phyloP scores from a whole-genome alignment of 2,329 filamentous ascomycete species.

The Chaetomium globosum region DNA sequence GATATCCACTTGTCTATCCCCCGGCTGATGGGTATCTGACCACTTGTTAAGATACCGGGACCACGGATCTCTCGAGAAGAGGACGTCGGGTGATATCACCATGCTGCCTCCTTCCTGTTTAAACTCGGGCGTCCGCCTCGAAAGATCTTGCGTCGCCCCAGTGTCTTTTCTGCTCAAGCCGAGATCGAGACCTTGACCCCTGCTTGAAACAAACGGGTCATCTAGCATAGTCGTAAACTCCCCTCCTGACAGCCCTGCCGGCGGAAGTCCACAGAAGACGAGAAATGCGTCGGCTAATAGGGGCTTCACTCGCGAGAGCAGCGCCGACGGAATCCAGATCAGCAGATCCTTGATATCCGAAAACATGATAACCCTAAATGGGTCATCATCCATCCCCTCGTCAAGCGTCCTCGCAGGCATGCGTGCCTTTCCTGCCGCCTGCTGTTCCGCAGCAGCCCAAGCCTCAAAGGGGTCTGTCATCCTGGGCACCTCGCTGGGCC shows the following conservation, averaged over 20 bases:
- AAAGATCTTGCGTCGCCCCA: conserved; percentile 18
- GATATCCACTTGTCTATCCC: conserved; percentile 44
- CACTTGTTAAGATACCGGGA: conserved; percentile 48
- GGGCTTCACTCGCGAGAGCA: conserved; percentile 43
- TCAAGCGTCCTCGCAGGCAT: conserved; percentile 75
- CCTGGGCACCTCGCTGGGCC: conserved; percentile 28
- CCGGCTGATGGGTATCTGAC: conserved; percentile 30
- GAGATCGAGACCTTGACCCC: conserved; percentile 42
- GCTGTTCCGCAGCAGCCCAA: conserved; percentile 60
- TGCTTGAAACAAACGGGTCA: conserved; percentile 55
- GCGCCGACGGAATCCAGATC: conserved; percentile 50
- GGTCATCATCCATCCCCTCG: conserved; percentile 74
- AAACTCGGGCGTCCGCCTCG: conserved; percentile 39
- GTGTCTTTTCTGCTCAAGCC: conserved; percentile 13
- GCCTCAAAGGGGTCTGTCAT: conserved; percentile 53
- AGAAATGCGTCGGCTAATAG: conserved; percentile 71
- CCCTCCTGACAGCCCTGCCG: conserved; percentile 41
- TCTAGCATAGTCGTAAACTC: conserved; percentile 45
- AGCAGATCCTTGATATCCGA: conserved; percentile 72
- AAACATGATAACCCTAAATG: conserved; percentile 79
- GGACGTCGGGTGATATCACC: conserved; percentile 51
- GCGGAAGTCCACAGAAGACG: conserved; percentile 67
- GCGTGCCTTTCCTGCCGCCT: conserved; percentile 50
- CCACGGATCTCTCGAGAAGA: conserved; percentile 54
- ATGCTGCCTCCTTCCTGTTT: conserved; percentile 39